Conservation (phyloP, 2,329 filamentous ascomycete genomes). For the Alternaria brassicae region DNA sequence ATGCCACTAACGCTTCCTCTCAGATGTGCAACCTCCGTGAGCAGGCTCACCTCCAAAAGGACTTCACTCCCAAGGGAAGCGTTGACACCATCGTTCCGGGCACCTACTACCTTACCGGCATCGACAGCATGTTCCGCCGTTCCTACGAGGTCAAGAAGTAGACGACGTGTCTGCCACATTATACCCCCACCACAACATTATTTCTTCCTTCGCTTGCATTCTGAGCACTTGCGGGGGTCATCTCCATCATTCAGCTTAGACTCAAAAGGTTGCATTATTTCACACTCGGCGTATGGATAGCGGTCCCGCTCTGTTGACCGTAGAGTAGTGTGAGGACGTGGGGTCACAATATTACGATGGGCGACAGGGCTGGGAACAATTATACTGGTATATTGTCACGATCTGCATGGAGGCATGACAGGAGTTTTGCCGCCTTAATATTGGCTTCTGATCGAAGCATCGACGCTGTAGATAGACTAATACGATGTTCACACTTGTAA, state of each 20-base stretch:
- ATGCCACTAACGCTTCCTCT: constrained; percentile 32
- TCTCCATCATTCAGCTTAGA: constrained; percentile 38
- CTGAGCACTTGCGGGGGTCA: constrained; percentile 49
- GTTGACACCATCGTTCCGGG: constrained; percentile 55
- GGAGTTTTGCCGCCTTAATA: constrained; percentile 21
- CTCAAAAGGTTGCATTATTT: constrained; percentile 32
- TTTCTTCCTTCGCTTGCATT: constrained; percentile 40
- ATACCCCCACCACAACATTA: constrained; percentile 20
- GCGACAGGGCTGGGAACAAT: constrained; percentile 17
- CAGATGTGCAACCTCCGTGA: constrained; percentile 62
- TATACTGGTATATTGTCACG: constrained; percentile 20
- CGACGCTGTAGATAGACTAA: constrained; percentile 26
- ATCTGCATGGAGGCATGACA: constrained; percentile 12
- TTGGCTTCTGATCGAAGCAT: constrained; percentile 12
- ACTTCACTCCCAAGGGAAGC: constrained; percentile 56
- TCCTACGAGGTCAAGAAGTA: constrained; percentile 60
- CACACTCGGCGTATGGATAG: constrained; percentile 27
- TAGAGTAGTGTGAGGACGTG: constrained; percentile 6
- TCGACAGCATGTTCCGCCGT: constrained; percentile 61
- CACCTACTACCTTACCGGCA: constrained; percentile 60
- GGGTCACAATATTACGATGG: constrained; percentile 24
- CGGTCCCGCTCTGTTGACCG: constrained; percentile 7
- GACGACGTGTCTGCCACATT: constrained; percentile 18
- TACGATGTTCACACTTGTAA: constrained; percentile 6
- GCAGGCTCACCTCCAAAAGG: constrained; percentile 59